phyloP scores from a whole-genome alignment of 2,329 filamentous ascomycete genomes.

The Nemania sp. region DNA sequence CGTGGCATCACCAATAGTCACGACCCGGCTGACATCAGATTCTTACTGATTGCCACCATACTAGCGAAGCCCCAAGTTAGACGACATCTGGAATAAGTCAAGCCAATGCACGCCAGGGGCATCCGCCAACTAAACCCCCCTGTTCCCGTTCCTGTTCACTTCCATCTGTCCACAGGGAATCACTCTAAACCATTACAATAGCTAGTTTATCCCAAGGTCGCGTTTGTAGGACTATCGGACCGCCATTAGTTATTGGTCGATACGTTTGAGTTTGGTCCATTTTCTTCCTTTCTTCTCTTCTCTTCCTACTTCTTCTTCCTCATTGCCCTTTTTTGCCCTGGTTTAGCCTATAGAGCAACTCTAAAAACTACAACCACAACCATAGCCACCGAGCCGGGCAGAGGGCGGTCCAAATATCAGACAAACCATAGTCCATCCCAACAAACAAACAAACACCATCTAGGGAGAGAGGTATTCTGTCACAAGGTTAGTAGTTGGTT shows the following conservation, averaged over 20 bases:
- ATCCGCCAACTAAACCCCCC: not conserved
- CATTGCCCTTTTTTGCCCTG: conserved; percentile 1
- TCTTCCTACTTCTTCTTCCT: conserved; percentile 4
- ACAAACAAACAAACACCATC: too few species aligned
- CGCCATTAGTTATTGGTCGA: conserved; percentile 40
- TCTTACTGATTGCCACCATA: conserved; percentile 16
- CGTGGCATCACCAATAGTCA: conserved; percentile 3
- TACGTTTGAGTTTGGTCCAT: conserved; percentile 20
- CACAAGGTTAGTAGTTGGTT: not conserved
- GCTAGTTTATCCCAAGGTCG: conserved; percentile 32
- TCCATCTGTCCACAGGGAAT: not conserved
- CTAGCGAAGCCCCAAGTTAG: not conserved
- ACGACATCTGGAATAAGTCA: conserved; percentile 21
- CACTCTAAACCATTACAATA: not conserved
- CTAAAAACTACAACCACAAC: not conserved
- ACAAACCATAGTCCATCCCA: conserved; percentile 5
- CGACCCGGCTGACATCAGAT: conserved; percentile 19
- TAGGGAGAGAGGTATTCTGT: not conserved
- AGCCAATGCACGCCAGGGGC: conserved; percentile 16
- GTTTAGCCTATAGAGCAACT: conserved; percentile 14
- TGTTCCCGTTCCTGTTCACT: too few species aligned
- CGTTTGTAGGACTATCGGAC: conserved; percentile 43
- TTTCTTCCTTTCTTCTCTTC: conserved; percentile 9
- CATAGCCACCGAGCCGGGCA: too few species aligned
- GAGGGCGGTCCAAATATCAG: conserved; percentile 1